Conservation (phyloP, 2,329 filamentous ascomycete genomes). For the Aureobasidium sp. region DNA sequence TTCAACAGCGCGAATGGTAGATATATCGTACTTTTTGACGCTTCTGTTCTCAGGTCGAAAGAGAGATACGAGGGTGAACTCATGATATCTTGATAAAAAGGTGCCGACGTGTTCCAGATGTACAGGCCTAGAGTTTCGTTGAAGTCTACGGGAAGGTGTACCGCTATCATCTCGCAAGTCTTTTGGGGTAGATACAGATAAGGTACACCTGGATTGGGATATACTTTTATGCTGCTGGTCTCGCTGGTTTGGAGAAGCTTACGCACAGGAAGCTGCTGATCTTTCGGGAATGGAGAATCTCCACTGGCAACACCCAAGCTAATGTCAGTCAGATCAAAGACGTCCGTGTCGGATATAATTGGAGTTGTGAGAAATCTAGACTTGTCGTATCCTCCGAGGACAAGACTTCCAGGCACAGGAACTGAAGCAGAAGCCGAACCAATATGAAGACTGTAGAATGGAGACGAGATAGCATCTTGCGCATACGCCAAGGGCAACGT, state of each 20-base stretch:
- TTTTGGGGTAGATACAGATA: neutral
- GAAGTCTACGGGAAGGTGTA: neutral
- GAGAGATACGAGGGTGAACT: neutral
- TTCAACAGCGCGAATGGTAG: conserved; percentile 5
- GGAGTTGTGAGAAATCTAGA: conserved; percentile 2
- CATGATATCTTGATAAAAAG: neutral
- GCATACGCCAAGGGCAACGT: neutral
- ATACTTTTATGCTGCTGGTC: neutral
- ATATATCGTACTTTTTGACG: neutral
- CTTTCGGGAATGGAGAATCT: neutral
- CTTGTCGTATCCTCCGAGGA: conserved; percentile 2
- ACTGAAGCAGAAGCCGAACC: neutral
- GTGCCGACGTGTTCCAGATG: neutral
- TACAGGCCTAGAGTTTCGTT: neutral
- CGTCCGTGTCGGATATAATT: neutral
- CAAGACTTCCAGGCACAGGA: neutral
- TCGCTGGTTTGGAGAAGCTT: neutral
- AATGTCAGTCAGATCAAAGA: neutral
- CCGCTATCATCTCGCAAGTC: neutral
- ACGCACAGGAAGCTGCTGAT: neutral
- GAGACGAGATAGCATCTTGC: neutral
- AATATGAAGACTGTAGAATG: neutral
- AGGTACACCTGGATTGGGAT: conserved; percentile 8
- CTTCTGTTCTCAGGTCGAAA: neutral
- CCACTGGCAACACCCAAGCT: neutral